Base-by-base conservation (phyloP, 2,329 filamentous ascomycete genomes). In the Cladosporium sphaerospermum region DNA sequence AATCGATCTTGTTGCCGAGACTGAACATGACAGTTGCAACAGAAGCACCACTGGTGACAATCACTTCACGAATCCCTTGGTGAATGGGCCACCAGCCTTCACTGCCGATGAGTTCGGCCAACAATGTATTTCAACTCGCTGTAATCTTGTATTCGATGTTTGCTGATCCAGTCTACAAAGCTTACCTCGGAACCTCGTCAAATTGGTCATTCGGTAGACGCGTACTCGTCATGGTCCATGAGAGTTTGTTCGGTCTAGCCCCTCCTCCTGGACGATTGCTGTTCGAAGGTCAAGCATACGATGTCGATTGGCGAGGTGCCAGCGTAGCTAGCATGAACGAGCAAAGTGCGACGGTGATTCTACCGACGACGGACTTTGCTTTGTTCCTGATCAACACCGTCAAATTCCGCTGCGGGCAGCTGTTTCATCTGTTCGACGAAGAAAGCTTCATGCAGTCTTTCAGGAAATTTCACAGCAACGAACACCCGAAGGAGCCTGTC, bases 351-450 rank as follows among this genome's bases (percentile, higher is more conserved):
- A 47, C 61, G 63, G 62, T 68, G 11, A 64, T 69, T n/a, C 63
- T 81, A 13, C 78, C 78, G 0, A 77, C 74, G 1, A 67, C 75
- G 0, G 78, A 81, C 58, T 73, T 76, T 58, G 75, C 76, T 4
- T 65, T 77, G 3, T 80, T 76, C 52, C 62, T 81, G 3, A 75
- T 80, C 65, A 80, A 79, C 55, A 74, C 76, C 0, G 77, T 80
- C 54, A 80, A 80, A 52, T 81, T 80, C 41, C 76, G 80, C 54
- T 78, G 77, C 52, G 73, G 74, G 3, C 78, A 79, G 31, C 61
- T 80, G 2, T 78, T 79, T 19, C 77, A 79, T 45, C 64, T 81
- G 56, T 79, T 80, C 41, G 77, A 82, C 19, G 78, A 80, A 45
- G 68, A 72, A 9, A 69, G 67, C 0, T 81, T 81, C 53, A 78